A percentile compares a stretch with the other conserved stretches of the same genome.
Conservation (phyloP, 495 filamentous ascomycete species). For the Annulohypoxylon bovei region DNA sequence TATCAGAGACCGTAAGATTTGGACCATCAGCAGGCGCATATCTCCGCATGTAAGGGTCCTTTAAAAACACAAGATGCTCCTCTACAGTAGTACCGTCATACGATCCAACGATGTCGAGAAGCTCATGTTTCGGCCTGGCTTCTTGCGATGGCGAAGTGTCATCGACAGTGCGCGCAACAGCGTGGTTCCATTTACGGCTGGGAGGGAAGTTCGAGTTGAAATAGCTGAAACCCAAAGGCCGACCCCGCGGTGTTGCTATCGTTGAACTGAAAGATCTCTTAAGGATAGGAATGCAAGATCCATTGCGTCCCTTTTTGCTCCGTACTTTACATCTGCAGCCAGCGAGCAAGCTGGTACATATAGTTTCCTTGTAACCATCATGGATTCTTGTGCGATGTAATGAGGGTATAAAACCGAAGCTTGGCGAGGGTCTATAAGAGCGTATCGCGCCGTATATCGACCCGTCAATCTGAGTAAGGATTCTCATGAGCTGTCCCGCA, state of each 20-base stretch:
- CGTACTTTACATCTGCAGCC: neutral
- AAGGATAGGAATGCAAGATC: neutral
- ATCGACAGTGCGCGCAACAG: neutral
- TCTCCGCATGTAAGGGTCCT: conserved; percentile 58
- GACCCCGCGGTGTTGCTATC: conserved; percentile 29
- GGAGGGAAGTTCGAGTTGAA: conserved; percentile 17
- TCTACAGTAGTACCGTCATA: conserved; percentile 57
- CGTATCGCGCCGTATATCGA: conserved; percentile 62
- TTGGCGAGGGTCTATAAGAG: conserved; percentile 52
- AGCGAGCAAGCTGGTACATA: conserved; percentile 10
- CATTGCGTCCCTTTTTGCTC: conserved; percentile 12
- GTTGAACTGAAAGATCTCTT: conserved; percentile 25
- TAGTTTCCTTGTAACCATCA: conserved; percentile 15
- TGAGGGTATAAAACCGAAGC: conserved; percentile 35
- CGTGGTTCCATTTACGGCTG: conserved; percentile 38
- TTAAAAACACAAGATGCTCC: conserved; percentile 56
- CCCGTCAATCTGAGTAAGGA: conserved; percentile 61
- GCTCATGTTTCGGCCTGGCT: conserved; percentile 48
- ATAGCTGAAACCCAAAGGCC: conserved; percentile 23
- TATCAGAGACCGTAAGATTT: conserved; percentile 55
- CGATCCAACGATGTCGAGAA: conserved; percentile 60
- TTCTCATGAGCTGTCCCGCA: conserved; percentile 64
- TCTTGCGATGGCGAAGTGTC: neutral
- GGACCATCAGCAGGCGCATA: conserved; percentile 57
- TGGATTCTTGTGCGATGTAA: conserved; percentile 19